phyloP scores from a whole-genome alignment of 2,329 filamentous ascomycete species.

The Peltaster fructicola region DNA sequence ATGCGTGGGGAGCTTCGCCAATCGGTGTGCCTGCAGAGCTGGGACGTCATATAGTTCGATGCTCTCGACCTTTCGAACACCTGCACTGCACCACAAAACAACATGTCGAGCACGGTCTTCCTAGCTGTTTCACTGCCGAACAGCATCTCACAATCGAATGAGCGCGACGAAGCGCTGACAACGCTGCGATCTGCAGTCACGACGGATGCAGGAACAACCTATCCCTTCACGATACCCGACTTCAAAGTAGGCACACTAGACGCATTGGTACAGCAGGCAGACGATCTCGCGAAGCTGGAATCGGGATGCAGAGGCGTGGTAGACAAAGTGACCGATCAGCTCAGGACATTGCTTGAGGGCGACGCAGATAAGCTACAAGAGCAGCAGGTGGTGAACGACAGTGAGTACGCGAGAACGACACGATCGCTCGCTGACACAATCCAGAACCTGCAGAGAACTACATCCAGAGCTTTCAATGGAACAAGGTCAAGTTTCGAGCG shows the following conservation, averaged over 20 bases:
- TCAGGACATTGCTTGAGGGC: constrained; percentile 66
- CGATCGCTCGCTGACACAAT: constrained; percentile 1
- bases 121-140: constrained; percentile 78
- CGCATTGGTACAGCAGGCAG: constrained; percentile 85
- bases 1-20: too few relatives aligned
- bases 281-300: constrained; percentile 83
- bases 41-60: too few relatives aligned
- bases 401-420: constrained; percentile 35
- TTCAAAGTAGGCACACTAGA: constrained; percentile 98
- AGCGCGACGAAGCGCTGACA: constrained; percentile 64
- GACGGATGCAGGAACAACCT: constrained; percentile 56
- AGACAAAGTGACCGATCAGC: constrained; percentile 69
- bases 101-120: too few relatives aligned
- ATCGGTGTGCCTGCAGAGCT: too few relatives aligned
- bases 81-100: background rate
- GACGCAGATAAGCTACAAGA: constrained; percentile 67
- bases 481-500: constrained; percentile 90
- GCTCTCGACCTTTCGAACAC: constrained; percentile 2
- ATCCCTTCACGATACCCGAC: constrained; percentile 67
- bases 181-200: constrained; percentile 56
- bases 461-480: constrained; percentile 78
- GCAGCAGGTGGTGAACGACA: constrained; percentile 89
- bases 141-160: constrained; percentile 64
- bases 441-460: constrained; percentile 93
- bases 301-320: constrained; percentile 64